phyloP scores from a whole-genome alignment of 2,329 filamentous ascomycete genomes.

The Lasiodiplodia citricola region DNA sequence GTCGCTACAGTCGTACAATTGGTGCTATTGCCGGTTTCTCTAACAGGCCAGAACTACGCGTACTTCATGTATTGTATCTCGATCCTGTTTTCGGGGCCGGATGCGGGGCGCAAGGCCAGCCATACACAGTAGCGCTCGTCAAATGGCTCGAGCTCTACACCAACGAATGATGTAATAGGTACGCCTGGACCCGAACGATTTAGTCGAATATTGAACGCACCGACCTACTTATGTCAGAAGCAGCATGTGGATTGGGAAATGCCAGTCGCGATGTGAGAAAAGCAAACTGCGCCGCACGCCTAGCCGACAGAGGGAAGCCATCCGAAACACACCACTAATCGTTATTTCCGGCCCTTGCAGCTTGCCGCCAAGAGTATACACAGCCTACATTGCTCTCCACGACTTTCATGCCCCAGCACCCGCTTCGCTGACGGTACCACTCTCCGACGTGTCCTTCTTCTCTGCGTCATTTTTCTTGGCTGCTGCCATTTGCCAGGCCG shows the following conservation, averaged over 20 bases:
- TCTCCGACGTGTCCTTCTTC: conserved; percentile 50
- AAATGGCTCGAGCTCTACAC: not conserved
- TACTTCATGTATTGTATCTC: not conserved
- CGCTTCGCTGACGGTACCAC: conserved; percentile 43
- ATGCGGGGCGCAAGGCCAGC: not conserved
- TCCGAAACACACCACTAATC: not conserved
- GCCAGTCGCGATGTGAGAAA: not conserved
- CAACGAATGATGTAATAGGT: not conserved
- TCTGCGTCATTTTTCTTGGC: conserved; percentile 53
- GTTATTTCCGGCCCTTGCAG: not conserved
- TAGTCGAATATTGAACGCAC: no score
- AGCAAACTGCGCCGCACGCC: no score
- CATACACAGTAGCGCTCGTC: not conserved
- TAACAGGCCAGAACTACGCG: not conserved
- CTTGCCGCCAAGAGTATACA: not conserved
- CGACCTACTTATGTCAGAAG: no score
- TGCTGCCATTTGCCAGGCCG: conserved; percentile 60
- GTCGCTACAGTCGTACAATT: not conserved
- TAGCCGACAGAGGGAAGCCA: not conserved
- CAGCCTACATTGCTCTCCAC: not conserved
- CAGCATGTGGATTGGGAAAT: no score
- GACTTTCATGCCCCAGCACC: conserved; percentile 32
- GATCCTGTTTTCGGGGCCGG: no score
- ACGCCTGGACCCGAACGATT: no score
- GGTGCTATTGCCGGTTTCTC: not conserved